These are phyloP conservation scores for Sarcomyxa edulis DNA, from an alignment of 768 basidiomycete species.

Conservation along the genomic window DNA sequence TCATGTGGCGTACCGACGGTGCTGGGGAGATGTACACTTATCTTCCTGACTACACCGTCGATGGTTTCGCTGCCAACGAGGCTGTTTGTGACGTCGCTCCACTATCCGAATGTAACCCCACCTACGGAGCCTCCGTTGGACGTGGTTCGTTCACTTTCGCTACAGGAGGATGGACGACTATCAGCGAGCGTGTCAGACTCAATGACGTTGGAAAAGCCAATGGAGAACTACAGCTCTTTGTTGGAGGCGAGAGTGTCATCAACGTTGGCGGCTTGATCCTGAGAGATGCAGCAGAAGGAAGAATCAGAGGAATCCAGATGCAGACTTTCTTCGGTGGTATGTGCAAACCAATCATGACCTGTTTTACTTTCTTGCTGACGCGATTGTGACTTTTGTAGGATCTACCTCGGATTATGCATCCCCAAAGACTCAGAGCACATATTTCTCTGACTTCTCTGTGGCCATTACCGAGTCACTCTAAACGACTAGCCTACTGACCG, in stretches of 20 bases:
- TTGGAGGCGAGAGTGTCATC: conserved; percentile 61
- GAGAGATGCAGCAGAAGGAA: conserved; percentile 38
- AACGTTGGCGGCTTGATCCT: conserved; percentile 51
- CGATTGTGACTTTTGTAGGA: conserved; percentile 28
- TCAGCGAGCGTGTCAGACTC: conserved; percentile 65
- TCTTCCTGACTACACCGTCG: conserved; percentile 48
- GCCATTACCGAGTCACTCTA: conserved; percentile 48
- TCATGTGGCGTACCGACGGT: conserved; percentile 65
- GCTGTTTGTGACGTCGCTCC: conserved; percentile 44
- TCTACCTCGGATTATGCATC: conserved; percentile 45
- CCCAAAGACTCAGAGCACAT: conserved; percentile 55
- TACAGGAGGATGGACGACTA: conserved; percentile 61
- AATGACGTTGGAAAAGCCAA: conserved; percentile 68
- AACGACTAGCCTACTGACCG: conserved; percentile 4
- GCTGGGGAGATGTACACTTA: conserved; percentile 70
- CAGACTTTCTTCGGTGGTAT: conserved; percentile 76
- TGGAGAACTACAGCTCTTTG: conserved; percentile 67
- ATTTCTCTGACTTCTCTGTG: conserved; percentile 67
- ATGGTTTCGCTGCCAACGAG: conserved; percentile 42
- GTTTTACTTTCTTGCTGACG: conserved; percentile 3
- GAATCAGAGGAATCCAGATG: conserved; percentile 63
- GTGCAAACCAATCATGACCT: conserved; percentile 6
- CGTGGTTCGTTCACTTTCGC: conserved; percentile 64
- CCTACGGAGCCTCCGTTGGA: conserved; percentile 63
- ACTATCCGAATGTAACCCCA: conserved; percentile 49